phyloP scores from a whole-genome alignment of 2,329 filamentous ascomycete species.

The Zelopaecilomyces penicillatus region DNA sequence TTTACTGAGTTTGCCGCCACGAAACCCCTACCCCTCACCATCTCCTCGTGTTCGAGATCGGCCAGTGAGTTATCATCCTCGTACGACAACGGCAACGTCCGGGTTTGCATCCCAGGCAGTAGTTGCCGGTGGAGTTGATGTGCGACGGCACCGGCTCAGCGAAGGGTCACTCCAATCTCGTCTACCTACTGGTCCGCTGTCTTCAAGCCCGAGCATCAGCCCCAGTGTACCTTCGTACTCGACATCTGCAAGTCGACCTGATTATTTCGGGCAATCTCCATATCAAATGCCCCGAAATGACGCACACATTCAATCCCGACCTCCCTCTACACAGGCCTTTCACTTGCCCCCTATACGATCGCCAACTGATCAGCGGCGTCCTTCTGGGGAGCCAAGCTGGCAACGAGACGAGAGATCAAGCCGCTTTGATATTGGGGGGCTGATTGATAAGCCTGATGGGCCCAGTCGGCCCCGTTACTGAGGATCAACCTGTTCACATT shows the following conservation, averaged over 20 bases:
- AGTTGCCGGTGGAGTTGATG: slow-evolving; percentile 40
- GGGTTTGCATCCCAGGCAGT: slow-evolving; percentile 37
- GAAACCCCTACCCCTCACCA: slow-evolving; percentile 28
- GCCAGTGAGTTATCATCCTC: slow-evolving; percentile 33
- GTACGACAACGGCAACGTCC: slow-evolving; percentile 19
- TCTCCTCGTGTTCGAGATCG: slow-evolving; percentile 29
- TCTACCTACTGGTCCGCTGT: slow-evolving; percentile 7
- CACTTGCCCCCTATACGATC: slow-evolving; percentile 42
- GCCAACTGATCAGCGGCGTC: slow-evolving; percentile 21
- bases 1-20: slow-evolving; percentile 29
- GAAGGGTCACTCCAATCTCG: slow-evolving; percentile 23
- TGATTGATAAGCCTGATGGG: slow-evolving; percentile 49
- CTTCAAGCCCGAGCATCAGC: slow-evolving; percentile 23
- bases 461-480: slow-evolving; percentile 8
- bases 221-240: slow-evolving; percentile 27
- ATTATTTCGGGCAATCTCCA: slow-evolving; percentile 37
- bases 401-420: slow-evolving; percentile 41
- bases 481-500: too few relatives aligned
- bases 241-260: slow-evolving; percentile 34
- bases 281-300: slow-evolving; percentile 50
- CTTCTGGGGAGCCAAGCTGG: slow-evolving; percentile 20
- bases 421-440: slow-evolving; percentile 52
- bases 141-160: slow-evolving; percentile 31
- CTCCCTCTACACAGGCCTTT: slow-evolving; percentile 26
- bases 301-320: slow-evolving; percentile 25